These are phyloP conservation scores for Aspergillus sclerotioniger DNA, from an alignment of 495 filamentous ascomycete species.

Conservation along the genomic window DNA sequence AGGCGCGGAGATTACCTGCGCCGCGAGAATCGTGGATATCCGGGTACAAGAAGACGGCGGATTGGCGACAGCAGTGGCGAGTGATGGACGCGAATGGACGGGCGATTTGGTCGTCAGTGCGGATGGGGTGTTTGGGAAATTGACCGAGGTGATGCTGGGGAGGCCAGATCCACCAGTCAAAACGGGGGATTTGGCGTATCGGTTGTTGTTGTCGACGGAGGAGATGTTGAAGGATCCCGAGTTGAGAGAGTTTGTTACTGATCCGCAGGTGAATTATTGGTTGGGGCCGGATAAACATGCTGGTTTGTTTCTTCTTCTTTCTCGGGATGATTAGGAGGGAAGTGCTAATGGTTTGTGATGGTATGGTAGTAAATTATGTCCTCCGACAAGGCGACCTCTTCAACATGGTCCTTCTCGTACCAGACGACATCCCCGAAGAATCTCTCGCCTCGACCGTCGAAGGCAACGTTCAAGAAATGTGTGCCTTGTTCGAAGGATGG, in stretches of 20 bases:
- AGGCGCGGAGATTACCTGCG: slow-evolving; percentile 46
- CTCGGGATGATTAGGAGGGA: background rate
- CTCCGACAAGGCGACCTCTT: slow-evolving; percentile 58
- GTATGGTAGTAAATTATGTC: slow-evolving; percentile 55
- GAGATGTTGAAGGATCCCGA: slow-evolving; percentile 48
- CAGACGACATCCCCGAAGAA: slow-evolving; percentile 64
- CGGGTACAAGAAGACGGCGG: slow-evolving; percentile 24
- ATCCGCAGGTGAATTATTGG: slow-evolving; percentile 69
- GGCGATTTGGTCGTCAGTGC: slow-evolving; percentile 58
- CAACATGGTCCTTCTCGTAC: slow-evolving; percentile 68
- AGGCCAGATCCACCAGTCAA: slow-evolving; percentile 45
- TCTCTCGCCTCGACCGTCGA: slow-evolving; percentile 41
- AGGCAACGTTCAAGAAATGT: slow-evolving; percentile 67
- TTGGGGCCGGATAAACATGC: slow-evolving; percentile 62
- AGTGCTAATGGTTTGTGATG: background rate
- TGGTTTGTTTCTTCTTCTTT: slow-evolving; percentile 20
- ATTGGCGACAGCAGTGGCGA: slow-evolving; percentile 24
- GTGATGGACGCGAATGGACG: slow-evolving; percentile 35
- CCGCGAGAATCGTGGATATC: slow-evolving; percentile 41
- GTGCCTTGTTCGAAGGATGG: slow-evolving; percentile 58
- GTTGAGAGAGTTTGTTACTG: slow-evolving; percentile 48
- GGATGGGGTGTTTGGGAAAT: slow-evolving; percentile 53
- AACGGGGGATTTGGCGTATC: slow-evolving; percentile 68
- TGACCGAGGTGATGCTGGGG: slow-evolving; percentile 39
- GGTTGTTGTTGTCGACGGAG: slow-evolving; percentile 53